These are phyloP conservation scores for Crepidotus variabilis DNA, from an alignment of 768 basidiomycete genomes.

Conservation along the genomic window DNA sequence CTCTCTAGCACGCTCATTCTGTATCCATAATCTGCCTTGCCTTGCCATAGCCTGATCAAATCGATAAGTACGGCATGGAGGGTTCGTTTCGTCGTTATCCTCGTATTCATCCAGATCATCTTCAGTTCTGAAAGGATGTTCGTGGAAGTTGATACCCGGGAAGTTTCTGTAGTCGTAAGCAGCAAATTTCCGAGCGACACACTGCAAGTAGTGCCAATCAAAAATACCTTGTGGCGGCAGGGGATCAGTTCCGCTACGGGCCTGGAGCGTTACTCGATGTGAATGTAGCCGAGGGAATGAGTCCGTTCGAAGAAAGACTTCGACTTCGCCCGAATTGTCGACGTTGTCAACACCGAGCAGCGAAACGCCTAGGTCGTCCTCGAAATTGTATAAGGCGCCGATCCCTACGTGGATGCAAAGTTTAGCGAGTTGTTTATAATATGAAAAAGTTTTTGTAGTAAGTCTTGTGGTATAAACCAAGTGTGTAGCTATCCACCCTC, in stretches of 20 bases:
- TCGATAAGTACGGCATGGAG: background rate
- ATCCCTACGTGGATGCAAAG: too few relatives aligned
- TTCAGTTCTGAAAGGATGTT: constrained; percentile 1
- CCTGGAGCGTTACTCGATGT: background rate
- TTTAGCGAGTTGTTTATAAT: too few relatives aligned
- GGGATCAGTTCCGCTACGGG: background rate
- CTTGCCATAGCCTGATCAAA: constrained; percentile 5
- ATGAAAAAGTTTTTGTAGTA: too few relatives aligned
- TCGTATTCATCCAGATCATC: constrained; percentile 3
- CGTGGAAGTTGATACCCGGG: background rate
- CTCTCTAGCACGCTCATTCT: background rate
- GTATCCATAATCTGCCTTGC: background rate
- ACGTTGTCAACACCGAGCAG: too few relatives aligned
- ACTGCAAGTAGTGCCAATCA: constrained; percentile 6
- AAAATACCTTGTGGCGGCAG: background rate
- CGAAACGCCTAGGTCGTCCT: too few relatives aligned
- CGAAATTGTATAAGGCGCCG: too few relatives aligned
- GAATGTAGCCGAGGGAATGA: background rate
- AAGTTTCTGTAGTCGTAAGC: constrained; percentile 1
- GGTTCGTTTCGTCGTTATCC: background rate
- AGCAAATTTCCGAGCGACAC: constrained; percentile 1
- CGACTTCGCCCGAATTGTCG: too few relatives aligned
- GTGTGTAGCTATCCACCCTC: background rate
- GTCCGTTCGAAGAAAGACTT: too few relatives aligned
- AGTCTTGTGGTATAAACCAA: constrained; percentile 1